A percentile compares a stretch with the other conserved stretches of the same genome.
phyloP scores from a whole-genome alignment of 805 yeast species.

The Lipomyces japonicus region DNA sequence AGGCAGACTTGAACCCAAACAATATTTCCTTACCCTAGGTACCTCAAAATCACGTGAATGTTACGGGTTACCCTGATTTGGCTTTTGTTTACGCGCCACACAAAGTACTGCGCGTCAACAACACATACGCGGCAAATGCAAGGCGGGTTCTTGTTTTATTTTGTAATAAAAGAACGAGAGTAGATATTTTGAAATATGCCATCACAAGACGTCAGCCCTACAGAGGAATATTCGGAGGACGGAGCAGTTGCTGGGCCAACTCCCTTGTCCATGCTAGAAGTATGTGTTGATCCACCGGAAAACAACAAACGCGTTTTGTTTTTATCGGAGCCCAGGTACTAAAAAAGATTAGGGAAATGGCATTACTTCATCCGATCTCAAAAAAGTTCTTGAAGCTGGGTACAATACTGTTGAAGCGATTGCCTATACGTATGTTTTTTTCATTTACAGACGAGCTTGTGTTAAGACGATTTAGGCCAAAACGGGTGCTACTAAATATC shows the following conservation, averaged over 20 bases:
- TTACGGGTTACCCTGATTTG: no score
- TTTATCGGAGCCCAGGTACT: no score
- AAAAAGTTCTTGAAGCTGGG: constrained; percentile 77
- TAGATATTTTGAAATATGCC: no score
- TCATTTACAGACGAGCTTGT: not conserved
- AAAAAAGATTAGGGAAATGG: constrained; percentile 63
- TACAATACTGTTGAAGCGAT: constrained; percentile 85
- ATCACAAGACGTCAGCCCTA: no score
- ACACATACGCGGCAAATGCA: no score
- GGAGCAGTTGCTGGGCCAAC: constrained; percentile 23
- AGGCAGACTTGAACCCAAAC: no score
- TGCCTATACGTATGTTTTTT: constrained; percentile 63
- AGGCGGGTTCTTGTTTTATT: no score
- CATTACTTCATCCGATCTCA: constrained; percentile 71
- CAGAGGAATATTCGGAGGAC: constrained; percentile 25
- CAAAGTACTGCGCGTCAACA: no score
- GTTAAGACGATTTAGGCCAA: constrained; percentile 46
- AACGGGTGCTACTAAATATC: constrained; percentile 66
- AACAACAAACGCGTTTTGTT: not conserved
- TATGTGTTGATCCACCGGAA: not conserved
- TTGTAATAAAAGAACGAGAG: no score
- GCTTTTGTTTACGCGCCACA: no score
- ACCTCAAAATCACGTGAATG: no score
- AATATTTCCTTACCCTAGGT: no score
- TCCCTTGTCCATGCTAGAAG: constrained; percentile 27